Conservation (phyloP, 805 yeast genomes). For the Suhomyces sp. region DNA sequence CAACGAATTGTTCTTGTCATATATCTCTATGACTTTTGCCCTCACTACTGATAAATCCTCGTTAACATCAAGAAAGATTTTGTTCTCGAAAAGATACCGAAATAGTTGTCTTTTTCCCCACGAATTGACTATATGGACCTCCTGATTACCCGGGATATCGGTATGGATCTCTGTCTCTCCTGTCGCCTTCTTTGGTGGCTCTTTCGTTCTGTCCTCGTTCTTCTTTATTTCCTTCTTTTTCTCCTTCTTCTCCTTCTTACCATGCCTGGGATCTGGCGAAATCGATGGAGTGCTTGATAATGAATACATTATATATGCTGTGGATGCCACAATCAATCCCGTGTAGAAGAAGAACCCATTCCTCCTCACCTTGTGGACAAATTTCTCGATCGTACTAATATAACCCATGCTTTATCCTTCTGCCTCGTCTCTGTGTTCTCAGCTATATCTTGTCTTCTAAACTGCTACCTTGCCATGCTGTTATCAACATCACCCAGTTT, state of each 20-base stretch:
- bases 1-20: slow-evolving; percentile 7
- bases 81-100: slow-evolving; percentile 13
- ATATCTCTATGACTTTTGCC: slow-evolving; percentile 13
- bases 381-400: slow-evolving; percentile 29
- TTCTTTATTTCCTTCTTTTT: slow-evolving; percentile 3
- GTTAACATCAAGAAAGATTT: slow-evolving; percentile 19
- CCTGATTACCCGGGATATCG: not conserved
- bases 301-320: slow-evolving; percentile 27
- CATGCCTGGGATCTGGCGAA: too few species aligned
- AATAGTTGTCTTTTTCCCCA: slow-evolving; percentile 21
- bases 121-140: slow-evolving; percentile 9
- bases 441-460: not conserved
- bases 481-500: too few species aligned
- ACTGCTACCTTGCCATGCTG: not conserved
- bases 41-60: slow-evolving; percentile 14
- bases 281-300: slow-evolving; percentile 16
- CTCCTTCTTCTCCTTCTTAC: slow-evolving; percentile 7
- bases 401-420: slow-evolving; percentile 2
- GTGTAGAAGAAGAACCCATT: slow-evolving; percentile 37
- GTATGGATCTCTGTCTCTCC: not conserved
- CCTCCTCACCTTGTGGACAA: slow-evolving; percentile 29
- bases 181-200: slow-evolving; percentile 1
- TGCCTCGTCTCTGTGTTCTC: not conserved
- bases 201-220: not conserved
- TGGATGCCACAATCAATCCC: slow-evolving; percentile 28